Evolutionary conservation across 176 grass and related monocot genomes (phyloP).

Genomic region (Secale cereale): DNA sequence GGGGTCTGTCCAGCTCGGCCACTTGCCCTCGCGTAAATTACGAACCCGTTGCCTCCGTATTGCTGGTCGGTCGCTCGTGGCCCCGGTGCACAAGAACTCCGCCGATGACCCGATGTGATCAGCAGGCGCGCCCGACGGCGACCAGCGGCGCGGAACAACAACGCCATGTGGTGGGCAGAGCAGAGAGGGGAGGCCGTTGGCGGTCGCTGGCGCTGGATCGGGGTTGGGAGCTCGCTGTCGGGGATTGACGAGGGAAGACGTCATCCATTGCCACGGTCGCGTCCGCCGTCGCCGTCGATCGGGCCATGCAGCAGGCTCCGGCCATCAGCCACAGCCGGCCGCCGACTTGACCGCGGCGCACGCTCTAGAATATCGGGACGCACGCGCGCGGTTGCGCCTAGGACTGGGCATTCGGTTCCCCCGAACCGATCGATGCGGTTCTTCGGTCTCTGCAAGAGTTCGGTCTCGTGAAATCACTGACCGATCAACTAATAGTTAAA

Average conservation of each 20-base stretch:
- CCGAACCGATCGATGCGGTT: too few relatives aligned
- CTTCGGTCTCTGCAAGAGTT: too few relatives aligned
- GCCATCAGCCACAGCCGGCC: too few relatives aligned
- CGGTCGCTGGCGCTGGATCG: neutral
- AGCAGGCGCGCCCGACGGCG: neutral
- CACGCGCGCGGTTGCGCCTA: too few relatives aligned
- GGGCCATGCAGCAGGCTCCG: too few relatives aligned
- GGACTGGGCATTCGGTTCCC: too few relatives aligned
- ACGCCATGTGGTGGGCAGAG: neutral
- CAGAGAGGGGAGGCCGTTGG: too few relatives aligned
- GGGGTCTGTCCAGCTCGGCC: neutral
- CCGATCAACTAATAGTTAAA: too few relatives aligned
- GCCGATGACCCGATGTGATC: neutral
- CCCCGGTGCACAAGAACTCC: neutral
- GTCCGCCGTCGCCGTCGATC: neutral
- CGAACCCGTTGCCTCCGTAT: neutral
- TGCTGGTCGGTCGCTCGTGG: neutral
- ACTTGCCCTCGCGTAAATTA: neutral
- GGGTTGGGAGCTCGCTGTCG: slow-evolving; percentile 18
- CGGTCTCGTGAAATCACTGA: too few relatives aligned
- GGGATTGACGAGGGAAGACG: neutral
- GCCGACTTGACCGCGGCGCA: too few relatives aligned
- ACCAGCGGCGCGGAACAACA: neutral
- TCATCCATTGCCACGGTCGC: neutral
- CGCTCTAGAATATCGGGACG: too few relatives aligned